These are phyloP conservation scores for Dactylellina sp. DNA, from an alignment of 2,329 filamentous ascomycete genomes.

Conservation along the genomic window DNA sequence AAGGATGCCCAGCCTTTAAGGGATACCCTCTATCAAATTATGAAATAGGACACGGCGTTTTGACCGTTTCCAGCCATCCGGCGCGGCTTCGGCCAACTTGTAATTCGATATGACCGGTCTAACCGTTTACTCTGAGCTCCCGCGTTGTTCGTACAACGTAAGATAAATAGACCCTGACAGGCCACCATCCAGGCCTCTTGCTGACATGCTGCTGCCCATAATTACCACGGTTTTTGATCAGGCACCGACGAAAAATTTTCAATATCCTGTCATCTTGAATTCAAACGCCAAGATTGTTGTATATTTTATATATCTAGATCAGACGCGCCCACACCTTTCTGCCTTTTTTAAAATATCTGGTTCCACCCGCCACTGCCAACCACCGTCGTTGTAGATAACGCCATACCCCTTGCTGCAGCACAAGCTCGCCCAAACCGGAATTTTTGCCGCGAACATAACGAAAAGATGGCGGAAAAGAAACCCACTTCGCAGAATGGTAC, in stretches of 20 bases:
- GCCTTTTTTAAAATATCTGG: neutral
- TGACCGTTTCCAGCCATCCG: slow-evolving; percentile 1
- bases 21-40: neutral
- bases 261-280: neutral
- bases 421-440: neutral
- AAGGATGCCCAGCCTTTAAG: neutral
- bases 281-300: no score
- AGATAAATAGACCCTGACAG: slow-evolving; percentile 8
- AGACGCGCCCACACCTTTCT: neutral
- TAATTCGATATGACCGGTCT: no score
- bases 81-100: neutral
- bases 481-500: slow-evolving; percentile 20
- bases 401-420: slow-evolving; percentile 10
- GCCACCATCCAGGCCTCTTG: neutral
- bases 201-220: slow-evolving; percentile 4
- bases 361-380: slow-evolving; percentile 4
- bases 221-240: neutral
- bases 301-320: no score
- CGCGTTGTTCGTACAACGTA: neutral
- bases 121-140: neutral
- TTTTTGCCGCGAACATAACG: slow-evolving; percentile 2
- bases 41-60: neutral
- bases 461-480: slow-evolving; percentile 24
- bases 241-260: neutral
- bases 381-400: neutral